These are phyloP conservation scores for Pinus albicaulis DNA, from an alignment of 75 land plant species.

Conservation along the genomic window DNA sequence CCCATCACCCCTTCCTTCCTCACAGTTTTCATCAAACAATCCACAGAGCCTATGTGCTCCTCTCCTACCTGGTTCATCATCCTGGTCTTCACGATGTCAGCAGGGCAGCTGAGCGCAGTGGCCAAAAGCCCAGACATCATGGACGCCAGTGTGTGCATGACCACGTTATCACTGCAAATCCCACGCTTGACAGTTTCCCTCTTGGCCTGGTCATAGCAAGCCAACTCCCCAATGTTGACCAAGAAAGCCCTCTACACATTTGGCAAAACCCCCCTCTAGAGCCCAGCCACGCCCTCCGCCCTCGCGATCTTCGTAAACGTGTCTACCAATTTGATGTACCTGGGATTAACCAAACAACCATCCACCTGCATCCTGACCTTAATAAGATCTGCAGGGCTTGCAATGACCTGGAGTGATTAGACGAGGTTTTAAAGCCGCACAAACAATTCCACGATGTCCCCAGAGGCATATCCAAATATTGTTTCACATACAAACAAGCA, in stretches of 20 bases:
- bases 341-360: constrained; percentile 42
- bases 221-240: constrained; percentile 94
- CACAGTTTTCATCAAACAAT: constrained; percentile 84
- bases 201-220: constrained; percentile 92
- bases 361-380: constrained; percentile 97
- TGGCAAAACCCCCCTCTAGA: constrained; percentile 86
- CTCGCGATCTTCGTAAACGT: constrained; percentile 61
- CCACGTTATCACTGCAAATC: constrained; percentile 60
- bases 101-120: constrained; percentile 86
- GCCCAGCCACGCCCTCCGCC: constrained; percentile 64
- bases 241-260: constrained; percentile 90
- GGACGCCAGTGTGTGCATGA: constrained; percentile 77
- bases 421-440: neutral
- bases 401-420: constrained; percentile 52
- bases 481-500: no score
- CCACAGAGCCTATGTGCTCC: constrained; percentile 61
- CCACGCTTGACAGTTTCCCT: constrained; percentile 40
- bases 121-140: constrained; percentile 83
- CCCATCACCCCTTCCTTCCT: constrained; percentile 71
- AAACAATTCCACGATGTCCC: no score
- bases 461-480: no score
- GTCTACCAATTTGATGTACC: constrained; percentile 60
- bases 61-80: constrained; percentile 85
- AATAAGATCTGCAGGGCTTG: constrained; percentile 95
- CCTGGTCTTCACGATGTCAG: constrained; percentile 92